Base-by-base conservation (phyloP, 1,139 yeast species). In the Zygoascus hellenicus region DNA sequence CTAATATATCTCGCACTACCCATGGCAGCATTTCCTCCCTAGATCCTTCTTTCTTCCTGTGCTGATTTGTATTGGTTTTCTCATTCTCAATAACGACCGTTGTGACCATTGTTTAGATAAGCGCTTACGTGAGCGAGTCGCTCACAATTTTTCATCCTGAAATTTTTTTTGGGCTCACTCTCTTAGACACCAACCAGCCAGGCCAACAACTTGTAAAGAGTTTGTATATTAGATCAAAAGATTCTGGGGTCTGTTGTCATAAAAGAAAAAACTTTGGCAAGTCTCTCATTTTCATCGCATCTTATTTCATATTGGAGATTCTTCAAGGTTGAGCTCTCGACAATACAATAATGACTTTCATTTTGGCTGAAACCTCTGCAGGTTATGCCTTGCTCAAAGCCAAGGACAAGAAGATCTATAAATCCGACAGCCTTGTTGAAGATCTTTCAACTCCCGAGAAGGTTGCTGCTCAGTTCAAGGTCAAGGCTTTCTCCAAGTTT, bases 361-460 rank as follows among this genome's bases (percentile, higher is more conserved):
- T 92, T 64, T 81, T 92, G 68, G 86, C 97, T 54, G 98, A 92
- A 76, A 92, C 97, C 56, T 87, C 97, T 57, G 98, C 98, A 49
- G 98, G 98, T 66, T 92, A 92, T 68, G 97, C 97, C 67, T 78
- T 92, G 66, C 80, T 92, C 65, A 92, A 92, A 75, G 96, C 97
- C 51, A 83, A 96, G 56, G 97, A 92, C 76, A 92, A 92, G 77
- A 92, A 92, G 78, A 84, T 92, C 64, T 83, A 90, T 78, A 89
- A 90, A 75, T 83, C 95, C 30, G 68, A 85, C 46, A 67, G 80
- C 51, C 72, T 89, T 61, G 71, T 86, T 58, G 78, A 83, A 56
- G 97, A 90, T 66, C 77, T 89, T 63, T 77, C 87, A 69, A 71
- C 86, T 46, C 83, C 95, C 48, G 95, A 85, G 57, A 84, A 86